A percentile compares a stretch with the other conserved stretches of the same genome.
phyloP scores from a whole-genome alignment of 805 yeast species.

The Lipomyces anomalus region DNA sequence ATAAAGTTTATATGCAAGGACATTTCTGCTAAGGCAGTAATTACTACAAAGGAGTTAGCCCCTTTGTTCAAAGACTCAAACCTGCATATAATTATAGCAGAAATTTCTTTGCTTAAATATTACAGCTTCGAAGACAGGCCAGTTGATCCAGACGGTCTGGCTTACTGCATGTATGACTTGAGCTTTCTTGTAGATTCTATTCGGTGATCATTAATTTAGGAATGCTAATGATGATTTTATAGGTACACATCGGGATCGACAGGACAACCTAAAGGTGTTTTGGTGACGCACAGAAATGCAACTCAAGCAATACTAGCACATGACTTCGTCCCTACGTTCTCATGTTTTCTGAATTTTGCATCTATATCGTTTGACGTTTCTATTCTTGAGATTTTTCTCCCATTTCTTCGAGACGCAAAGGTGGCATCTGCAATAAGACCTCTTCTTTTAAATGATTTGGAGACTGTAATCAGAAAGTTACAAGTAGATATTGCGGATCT shows the following conservation, averaged over 20 bases:
- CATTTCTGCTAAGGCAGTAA: conserved; percentile 14
- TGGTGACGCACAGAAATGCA: conserved; percentile 26
- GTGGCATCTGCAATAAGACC: conserved; percentile 22
- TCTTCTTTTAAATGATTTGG: conserved; percentile 16
- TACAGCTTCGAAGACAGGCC: neutral
- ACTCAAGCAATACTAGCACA: conserved; percentile 25
- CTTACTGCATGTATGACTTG: conserved; percentile 22
- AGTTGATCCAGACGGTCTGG: conserved; percentile 5
- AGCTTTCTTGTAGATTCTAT: too few species aligned
- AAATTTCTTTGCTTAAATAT: neutral
- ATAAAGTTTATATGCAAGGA: conserved; percentile 19
- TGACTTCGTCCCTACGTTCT: conserved; percentile 20
- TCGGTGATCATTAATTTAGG: too few species aligned
- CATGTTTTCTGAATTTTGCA: conserved; percentile 27
- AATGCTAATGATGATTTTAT: neutral
- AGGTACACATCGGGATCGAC: conserved; percentile 49
- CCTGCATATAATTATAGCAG: conserved; percentile 4
- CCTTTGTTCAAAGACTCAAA: conserved; percentile 2
- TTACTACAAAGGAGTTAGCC: conserved; percentile 7
- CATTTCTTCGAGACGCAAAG: conserved; percentile 19
- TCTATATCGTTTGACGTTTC: conserved; percentile 28
- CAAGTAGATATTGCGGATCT: conserved; percentile 23
- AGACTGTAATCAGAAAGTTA: conserved; percentile 9
- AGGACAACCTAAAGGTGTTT: conserved; percentile 50
- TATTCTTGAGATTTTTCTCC: conserved; percentile 26